phyloP scores from a whole-genome alignment of 106 monocot species.

The Platanthera zijinensis region DNA sequence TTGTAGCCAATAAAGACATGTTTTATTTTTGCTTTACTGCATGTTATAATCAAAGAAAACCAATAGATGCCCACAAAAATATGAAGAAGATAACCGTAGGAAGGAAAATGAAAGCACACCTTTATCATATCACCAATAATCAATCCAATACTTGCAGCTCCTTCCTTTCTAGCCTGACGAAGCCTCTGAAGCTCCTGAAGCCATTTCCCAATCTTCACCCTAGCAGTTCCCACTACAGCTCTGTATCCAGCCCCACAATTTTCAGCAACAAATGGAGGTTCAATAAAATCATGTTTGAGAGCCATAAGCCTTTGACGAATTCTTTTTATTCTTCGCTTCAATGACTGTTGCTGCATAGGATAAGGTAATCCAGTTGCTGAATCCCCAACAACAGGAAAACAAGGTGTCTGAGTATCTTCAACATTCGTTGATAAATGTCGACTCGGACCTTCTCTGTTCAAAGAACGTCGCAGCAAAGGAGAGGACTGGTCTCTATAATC shows the following conservation, averaged over 20 bases:
- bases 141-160: conserved; percentile 85
- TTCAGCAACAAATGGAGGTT: conserved; percentile 51
- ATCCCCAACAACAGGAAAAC: conserved; percentile 22
- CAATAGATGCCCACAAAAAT: too few relatives aligned
- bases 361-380: conserved; percentile 26
- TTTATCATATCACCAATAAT: conserved; percentile 78
- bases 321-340: conserved; percentile 84
- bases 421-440: conserved; percentile 27
- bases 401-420: conserved; percentile 32
- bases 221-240: conserved; percentile 55
- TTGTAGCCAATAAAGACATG: too few relatives aligned
- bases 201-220: conserved; percentile 88
- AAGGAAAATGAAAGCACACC: conserved; percentile 25
- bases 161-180: conserved; percentile 91
- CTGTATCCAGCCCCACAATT: conserved; percentile 47
- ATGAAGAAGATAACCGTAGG: not conserved
- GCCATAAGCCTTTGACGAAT: conserved; percentile 94
- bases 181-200: conserved; percentile 87
- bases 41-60: too few relatives aligned
- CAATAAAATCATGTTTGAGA: conserved; percentile 78
- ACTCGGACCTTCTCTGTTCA: conserved; percentile 55
- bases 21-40: too few relatives aligned
- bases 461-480: conserved; percentile 65
- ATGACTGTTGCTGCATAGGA: conserved; percentile 35
- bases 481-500: conserved; percentile 92